A percentile compares a stretch with the other conserved stretches of the same genome.
phyloP scores from a whole-genome alignment of 495 filamentous ascomycete species.

The Penicillium antarcticum region DNA sequence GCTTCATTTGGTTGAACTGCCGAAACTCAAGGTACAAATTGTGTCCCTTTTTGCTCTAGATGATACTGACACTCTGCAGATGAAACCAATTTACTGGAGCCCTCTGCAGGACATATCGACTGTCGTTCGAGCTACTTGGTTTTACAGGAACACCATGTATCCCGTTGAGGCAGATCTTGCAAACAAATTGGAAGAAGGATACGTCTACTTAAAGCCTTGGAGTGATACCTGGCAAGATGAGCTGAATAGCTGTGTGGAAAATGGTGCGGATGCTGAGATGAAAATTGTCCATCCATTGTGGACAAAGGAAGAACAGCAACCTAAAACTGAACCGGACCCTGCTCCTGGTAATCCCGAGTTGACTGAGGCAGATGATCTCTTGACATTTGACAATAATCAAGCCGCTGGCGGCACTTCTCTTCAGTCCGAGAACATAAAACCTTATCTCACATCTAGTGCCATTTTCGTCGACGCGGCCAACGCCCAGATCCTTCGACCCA shows the following conservation, averaged over 20 bases:
- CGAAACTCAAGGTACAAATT: constrained; percentile 42
- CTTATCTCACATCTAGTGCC: constrained; percentile 68
- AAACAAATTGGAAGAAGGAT: constrained; percentile 88
- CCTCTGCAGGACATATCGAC: constrained; percentile 86
- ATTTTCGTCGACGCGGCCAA: constrained; percentile 74
- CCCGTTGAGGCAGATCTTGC: constrained; percentile 86
- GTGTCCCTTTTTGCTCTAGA: not conserved
- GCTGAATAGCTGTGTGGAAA: constrained; percentile 83
- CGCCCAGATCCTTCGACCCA: constrained; percentile 79
- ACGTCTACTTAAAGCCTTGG: constrained; percentile 81
- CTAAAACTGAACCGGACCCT: constrained; percentile 19
- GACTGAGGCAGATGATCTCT: constrained; percentile 1
- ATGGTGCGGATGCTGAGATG: constrained; percentile 84
- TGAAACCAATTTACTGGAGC: constrained; percentile 98
- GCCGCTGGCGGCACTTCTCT: constrained; percentile 39
- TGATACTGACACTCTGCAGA: constrained; percentile 38
- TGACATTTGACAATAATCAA: constrained; percentile 30
- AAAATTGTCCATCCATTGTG: constrained; percentile 82
- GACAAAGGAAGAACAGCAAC: constrained; percentile 52
- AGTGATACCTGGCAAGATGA: constrained; percentile 93
- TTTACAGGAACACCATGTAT: constrained; percentile 90
- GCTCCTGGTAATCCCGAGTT: constrained; percentile 12
- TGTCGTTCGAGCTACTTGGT: constrained; percentile 90
- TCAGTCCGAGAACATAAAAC: constrained; percentile 33
- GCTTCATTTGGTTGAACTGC: constrained; percentile 58